Base-by-base conservation (phyloP, 2,329 filamentous ascomycete species). In the Corniculantispora saksenae region DNA sequence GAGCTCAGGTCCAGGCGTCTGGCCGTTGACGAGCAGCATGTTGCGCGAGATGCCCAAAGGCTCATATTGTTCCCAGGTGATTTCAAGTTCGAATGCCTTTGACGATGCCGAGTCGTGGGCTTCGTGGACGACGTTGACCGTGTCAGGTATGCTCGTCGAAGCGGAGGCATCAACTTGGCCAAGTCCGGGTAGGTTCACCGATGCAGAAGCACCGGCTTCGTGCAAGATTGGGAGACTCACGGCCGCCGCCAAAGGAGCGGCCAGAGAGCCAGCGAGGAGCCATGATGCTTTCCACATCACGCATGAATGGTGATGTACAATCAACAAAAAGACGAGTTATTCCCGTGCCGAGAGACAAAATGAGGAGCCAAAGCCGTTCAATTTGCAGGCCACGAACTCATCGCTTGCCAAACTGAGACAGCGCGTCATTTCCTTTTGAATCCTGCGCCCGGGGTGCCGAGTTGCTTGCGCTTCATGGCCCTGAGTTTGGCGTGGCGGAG, bases 1-100 rank as follows among this genome's bases (percentile, higher is more conserved):
- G 10, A 91, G 80, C 1, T 79, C 76, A 0, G 89, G 89, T 0
- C 87, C 89, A 0, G 89, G 88, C 57, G 85, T 86, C 69, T 86
- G 80, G 13, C 83, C 83, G 67, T 90, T 90, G 70, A 88, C 75
- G 50, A 89, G 76, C 67, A 82, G 70, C 75, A 83, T 80, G 48
- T 80, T 67, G 15, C 79, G 74, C 0, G 73, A 65, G 63, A 79
- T 76, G 27, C 85, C 85, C 73, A 82, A 78, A 0, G 81, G 81
- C 0, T 78, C 75, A 38, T 76, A 62, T 1, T 72, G 70, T 23
- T 77, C 75, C 76, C 78, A 81, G 6, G 79, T 79, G 32, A 79
- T 48, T 3, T 63, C 67, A 1, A 78, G 68, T 27, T 72, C 70
- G 45, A 75, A 78, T 7, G 67, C 63, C 50, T 68, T 72, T 3